These are phyloP conservation scores for Xylariaceae sp. DNA, from an alignment of 2,329 filamentous ascomycete genomes.

Conservation along the genomic window DNA sequence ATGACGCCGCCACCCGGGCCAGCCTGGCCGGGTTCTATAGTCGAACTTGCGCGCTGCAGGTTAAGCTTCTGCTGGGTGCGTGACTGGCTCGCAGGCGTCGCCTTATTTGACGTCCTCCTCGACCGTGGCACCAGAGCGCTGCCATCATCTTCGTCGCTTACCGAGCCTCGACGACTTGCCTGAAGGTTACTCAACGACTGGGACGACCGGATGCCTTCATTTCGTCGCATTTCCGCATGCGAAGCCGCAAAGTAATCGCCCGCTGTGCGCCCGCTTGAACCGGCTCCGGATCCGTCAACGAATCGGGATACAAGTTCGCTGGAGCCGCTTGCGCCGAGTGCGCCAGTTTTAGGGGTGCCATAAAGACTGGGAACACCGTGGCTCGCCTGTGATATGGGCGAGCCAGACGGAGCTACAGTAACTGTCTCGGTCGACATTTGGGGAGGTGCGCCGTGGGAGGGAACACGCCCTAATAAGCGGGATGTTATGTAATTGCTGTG, in stretches of 20 bases:
- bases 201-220: conserved; percentile 35
- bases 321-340: conserved; percentile 36
- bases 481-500: conserved; percentile 65
- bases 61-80: conserved; percentile 72
- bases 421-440: conserved; percentile 59
- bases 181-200: conserved; percentile 38
- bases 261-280: conserved; percentile 46
- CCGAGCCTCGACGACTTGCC: conserved; percentile 22
- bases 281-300: conserved; percentile 45
- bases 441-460: conserved; percentile 56
- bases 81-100: conserved; percentile 50
- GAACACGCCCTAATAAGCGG: conserved; percentile 58
- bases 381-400: conserved; percentile 32
- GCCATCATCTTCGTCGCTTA: conserved; percentile 35
- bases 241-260: conserved; percentile 46
- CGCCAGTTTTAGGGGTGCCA: conserved; percentile 30
- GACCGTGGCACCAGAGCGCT: conserved; percentile 44
- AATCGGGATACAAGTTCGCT: conserved; percentile 55
- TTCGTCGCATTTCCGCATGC: conserved; percentile 28
- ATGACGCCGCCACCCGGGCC: conserved; percentile 34
- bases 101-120: conserved; percentile 35
- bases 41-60: conserved; percentile 66
- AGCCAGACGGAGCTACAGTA: conserved; percentile 38
- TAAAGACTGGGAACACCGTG: conserved; percentile 37
- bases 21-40: conserved; percentile 59